Evolutionary conservation across 306 rosid genomes (phyloP), one percentile per base, ranked within the genome.

Genomic region (Datisca glomerata): DNA sequence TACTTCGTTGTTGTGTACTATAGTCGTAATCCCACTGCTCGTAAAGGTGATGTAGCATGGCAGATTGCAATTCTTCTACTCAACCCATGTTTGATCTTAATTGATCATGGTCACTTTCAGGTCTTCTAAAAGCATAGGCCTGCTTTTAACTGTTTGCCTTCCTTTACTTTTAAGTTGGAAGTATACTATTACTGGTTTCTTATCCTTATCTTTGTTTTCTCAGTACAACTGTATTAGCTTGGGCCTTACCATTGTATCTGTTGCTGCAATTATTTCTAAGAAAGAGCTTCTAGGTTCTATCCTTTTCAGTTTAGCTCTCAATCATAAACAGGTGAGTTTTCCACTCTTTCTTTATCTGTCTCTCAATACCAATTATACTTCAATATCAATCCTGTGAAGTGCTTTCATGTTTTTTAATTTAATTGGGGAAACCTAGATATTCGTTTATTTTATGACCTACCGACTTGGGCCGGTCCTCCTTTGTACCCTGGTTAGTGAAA

Each of bases 31-130:
- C 57, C 71, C 17, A 56, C 22, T 65, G 57, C 36, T 54, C 55
- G 4, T 29, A 77, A 66, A 65, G 58, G 79, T 61, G 77, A 69
- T 49, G 22, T 73, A 45, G 79, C 76, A 17, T 75, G 91, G 94
- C 86, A 78, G 51, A 75, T 55, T 39, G 61, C 81, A 1, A 45
- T 86, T 52, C 51, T 86, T 70, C 50, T 81, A 45, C 64, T 81
- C 29, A 78, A 73, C 35, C 91, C 96, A 0, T 81, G 93, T 49
- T 61, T 78, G 62, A 75, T 86, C 56, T 52, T 86, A 53, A 86
- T 78, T 24, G 93, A 86, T 56, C 93, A 81, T 18, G 93, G 93
- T 15, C 96, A 86, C 52, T 86, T 86, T 67, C 94, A 86, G 96
- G 94, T 86, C 39, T 21, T 18, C 23, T 4, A 6, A 12, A 17